Conservation (phyloP, 345 rosid genomes). For the Eutrema heterophyllum region DNA sequence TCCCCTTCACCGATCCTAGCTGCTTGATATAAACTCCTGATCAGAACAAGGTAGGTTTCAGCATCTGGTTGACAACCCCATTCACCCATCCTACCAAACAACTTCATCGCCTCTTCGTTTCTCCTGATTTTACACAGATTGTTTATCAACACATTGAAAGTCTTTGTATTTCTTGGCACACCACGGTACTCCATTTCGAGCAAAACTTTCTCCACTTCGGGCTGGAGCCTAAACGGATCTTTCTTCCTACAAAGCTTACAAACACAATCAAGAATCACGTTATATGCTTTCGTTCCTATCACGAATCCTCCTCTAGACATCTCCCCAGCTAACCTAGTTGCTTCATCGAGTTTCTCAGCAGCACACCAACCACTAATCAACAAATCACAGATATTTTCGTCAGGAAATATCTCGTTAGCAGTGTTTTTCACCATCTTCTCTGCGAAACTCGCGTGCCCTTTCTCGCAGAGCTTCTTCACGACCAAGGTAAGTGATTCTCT, state of each 20-base stretch:
- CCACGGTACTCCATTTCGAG: constrained; percentile 84
- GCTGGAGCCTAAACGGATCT: constrained; percentile 62
- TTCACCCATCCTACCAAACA: constrained; percentile 75
- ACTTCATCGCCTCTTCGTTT: constrained; percentile 70
- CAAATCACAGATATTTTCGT: constrained; percentile 72
- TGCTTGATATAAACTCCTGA: constrained; percentile 79
- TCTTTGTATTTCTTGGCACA: constrained; percentile 77
- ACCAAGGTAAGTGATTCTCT: constrained; percentile 54
- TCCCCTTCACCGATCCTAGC: constrained; percentile 91
- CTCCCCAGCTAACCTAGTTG: constrained; percentile 79
- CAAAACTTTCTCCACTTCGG: constrained; percentile 74
- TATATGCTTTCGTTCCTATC: constrained; percentile 63
- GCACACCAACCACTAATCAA: constrained; percentile 89
- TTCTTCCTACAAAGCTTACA: constrained; percentile 83
- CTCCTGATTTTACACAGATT: constrained; percentile 80
- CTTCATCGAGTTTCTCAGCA: constrained; percentile 84
- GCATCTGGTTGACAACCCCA: constrained; percentile 78
- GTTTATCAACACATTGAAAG: constrained; percentile 71
- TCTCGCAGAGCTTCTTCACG: constrained; percentile 66
- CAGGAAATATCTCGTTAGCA: constrained; percentile 87
- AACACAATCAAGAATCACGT: constrained; percentile 77
- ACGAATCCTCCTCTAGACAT: constrained; percentile 96
- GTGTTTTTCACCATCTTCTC: constrained; percentile 82
- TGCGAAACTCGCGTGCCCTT: constrained; percentile 64
- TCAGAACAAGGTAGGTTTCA: constrained; percentile 58